phyloP scores from a whole-genome alignment of 306 rosid species.

The Cicer judaicum region DNA sequence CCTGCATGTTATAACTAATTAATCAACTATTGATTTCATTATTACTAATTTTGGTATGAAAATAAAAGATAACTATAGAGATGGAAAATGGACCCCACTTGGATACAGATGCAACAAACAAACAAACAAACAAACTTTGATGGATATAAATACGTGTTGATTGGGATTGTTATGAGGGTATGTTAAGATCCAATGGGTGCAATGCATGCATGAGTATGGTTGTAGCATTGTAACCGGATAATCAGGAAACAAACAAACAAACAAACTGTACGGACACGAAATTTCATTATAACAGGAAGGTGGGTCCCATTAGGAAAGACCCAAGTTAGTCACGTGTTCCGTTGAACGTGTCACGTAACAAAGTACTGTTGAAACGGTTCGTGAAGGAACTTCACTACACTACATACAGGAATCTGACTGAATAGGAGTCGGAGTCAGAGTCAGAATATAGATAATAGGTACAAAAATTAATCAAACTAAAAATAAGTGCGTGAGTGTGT shows the following conservation, averaged over 20 bases:
- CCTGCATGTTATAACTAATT: constrained; percentile 46
- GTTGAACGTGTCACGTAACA: constrained; percentile 33
- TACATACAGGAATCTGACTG: constrained; percentile 20
- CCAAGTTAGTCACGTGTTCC: constrained; percentile 58
- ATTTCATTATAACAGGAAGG: constrained; percentile 16
- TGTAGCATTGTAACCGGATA: constrained; percentile 40
- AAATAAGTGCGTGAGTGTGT: not conserved
- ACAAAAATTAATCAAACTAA: not conserved
- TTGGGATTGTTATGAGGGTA: constrained; percentile 28
- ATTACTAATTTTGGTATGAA: no score
- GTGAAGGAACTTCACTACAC: constrained; percentile 29
- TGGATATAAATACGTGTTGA: constrained; percentile 15
- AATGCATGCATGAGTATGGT: constrained; percentile 33
- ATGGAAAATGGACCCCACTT: not conserved
- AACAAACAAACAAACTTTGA: not conserved
- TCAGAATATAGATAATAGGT: not conserved
- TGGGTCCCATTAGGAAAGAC: constrained; percentile 42
- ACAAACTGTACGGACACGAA: constrained; percentile 22
- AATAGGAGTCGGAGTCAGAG: constrained; percentile 21
- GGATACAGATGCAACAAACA: not conserved
- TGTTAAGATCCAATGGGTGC: constrained; percentile 34
- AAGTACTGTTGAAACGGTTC: constrained; percentile 21
- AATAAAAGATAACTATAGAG: no score
- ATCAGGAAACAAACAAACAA: not conserved
- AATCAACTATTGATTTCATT: no score